Conservation (phyloP, 176 grass and related monocot genomes). For the Ampelocalamus luodianensis region DNA sequence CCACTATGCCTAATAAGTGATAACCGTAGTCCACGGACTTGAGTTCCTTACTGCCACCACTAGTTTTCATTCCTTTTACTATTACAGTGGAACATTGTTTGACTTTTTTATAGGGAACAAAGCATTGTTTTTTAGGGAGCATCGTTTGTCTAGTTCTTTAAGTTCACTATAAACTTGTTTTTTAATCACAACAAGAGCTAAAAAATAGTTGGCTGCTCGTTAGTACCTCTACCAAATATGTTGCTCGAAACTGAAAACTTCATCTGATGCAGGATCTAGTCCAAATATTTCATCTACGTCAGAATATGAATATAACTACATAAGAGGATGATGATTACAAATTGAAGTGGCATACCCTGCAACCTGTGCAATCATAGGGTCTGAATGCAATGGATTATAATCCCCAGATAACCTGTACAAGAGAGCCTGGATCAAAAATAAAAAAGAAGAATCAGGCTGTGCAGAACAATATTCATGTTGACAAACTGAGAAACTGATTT, state of each 20-base stretch:
- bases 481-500: slow-evolving; percentile 2
- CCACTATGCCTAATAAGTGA: not conserved
- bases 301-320: slow-evolving; percentile 11
- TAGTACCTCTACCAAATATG: not conserved
- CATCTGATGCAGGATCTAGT: not conserved
- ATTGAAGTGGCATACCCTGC: slow-evolving; percentile 67
- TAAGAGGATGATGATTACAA: not conserved
- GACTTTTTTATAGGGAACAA: not conserved
- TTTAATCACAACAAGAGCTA: not conserved
- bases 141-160: not conserved
- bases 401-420: slow-evolving; percentile 91
- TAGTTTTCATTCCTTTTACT: not conserved
- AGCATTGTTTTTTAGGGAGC: not conserved
- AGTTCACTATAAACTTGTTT: not conserved
- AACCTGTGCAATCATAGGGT: slow-evolving; percentile 74
- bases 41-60: not conserved
- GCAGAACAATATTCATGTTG: slow-evolving; percentile 23
- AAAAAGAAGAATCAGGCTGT: slow-evolving; percentile 6
- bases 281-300: not conserved
- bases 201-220: not conserved
- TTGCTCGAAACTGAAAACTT: not conserved
- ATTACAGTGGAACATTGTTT: not conserved
- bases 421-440: slow-evolving; percentile 61
- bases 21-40: not conserved
- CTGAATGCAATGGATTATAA: slow-evolving; percentile 97